Conservation (phyloP, 2,329 filamentous ascomycete genomes). For the Cladosporium austrohemisphaericum region DNA sequence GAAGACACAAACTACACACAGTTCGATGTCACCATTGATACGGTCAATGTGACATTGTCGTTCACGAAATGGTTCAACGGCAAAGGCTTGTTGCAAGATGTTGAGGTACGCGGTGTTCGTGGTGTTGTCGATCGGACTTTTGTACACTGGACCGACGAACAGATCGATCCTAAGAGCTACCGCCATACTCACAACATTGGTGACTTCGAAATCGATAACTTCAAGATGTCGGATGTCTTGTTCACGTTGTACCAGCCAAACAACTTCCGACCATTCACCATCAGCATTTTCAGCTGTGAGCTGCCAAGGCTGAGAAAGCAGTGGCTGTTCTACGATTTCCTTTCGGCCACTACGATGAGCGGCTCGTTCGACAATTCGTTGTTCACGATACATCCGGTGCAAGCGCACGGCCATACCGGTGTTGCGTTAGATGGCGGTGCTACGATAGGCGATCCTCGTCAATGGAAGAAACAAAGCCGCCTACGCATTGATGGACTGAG, state of each 20-base stretch:
- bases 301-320: constrained; percentile 89
- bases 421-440: constrained; percentile 54
- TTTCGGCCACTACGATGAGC: constrained; percentile 93
- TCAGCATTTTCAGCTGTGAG: constrained; percentile 95
- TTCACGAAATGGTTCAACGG: constrained; percentile 99
- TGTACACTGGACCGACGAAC: constrained; percentile 62
- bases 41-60: constrained; percentile 91
- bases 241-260: constrained; percentile 88
- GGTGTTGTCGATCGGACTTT: constrained; percentile 88
- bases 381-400: constrained; percentile 93
- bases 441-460: constrained; percentile 62
- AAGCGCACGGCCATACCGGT: constrained; percentile 75
- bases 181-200: constrained; percentile 83
- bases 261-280: constrained; percentile 87
- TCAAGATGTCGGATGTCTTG: constrained; percentile 91
- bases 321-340: constrained; percentile 96
- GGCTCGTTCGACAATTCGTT: constrained; percentile 92
- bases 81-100: constrained; percentile 83
- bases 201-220: constrained; percentile 95
- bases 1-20: constrained; percentile 98
- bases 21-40: constrained; percentile 91
- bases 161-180: constrained; percentile 78
- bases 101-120: constrained; percentile 88
- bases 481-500: constrained; percentile 88
- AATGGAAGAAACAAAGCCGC: constrained; percentile 94